Evolutionary conservation across 2,329 filamentous ascomycete genomes (phyloP).

Genomic region (Arachnopeziza araneosa): DNA sequence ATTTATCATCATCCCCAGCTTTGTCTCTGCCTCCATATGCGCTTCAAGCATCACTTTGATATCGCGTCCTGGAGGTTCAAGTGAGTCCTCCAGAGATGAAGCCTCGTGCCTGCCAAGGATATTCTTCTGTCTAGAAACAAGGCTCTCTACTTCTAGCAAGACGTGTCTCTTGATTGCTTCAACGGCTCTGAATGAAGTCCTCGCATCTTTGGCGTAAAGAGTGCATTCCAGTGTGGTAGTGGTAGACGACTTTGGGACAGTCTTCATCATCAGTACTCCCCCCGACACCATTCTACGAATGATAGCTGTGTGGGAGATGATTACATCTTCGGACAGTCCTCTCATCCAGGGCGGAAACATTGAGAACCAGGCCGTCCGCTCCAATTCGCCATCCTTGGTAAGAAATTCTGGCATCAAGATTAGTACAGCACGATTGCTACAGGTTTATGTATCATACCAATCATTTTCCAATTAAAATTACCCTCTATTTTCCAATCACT

Average conservation of each 20-base stretch:
- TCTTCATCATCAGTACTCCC: neutral
- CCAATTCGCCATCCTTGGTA: slow-evolving; percentile 2
- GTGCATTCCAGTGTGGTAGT: neutral
- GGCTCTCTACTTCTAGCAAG: neutral
- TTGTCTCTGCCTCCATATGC: slow-evolving; percentile 17
- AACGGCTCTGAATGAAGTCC: neutral
- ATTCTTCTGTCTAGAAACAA: neutral
- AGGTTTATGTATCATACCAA: slow-evolving; percentile 3
- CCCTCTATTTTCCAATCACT: slow-evolving; percentile 23
- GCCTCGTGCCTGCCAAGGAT: neutral
- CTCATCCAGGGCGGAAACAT: neutral
- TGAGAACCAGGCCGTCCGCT: neutral
- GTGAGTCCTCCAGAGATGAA: neutral
- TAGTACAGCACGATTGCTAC: neutral
- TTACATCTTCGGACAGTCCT: neutral
- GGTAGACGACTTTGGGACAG: neutral
- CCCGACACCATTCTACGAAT: neutral
- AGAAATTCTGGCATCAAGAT: neutral
- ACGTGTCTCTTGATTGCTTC: neutral
- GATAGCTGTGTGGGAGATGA: neutral
- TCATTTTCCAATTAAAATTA: slow-evolving; percentile 28
- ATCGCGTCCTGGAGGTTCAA: slow-evolving; percentile 7
- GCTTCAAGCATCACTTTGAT: slow-evolving; percentile 12
- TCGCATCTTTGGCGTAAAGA: neutral
- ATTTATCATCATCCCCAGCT: slow-evolving; percentile 16